phyloP scores from a whole-genome alignment of 2,329 filamentous ascomycete genomes.

The Penicillium expansum region DNA sequence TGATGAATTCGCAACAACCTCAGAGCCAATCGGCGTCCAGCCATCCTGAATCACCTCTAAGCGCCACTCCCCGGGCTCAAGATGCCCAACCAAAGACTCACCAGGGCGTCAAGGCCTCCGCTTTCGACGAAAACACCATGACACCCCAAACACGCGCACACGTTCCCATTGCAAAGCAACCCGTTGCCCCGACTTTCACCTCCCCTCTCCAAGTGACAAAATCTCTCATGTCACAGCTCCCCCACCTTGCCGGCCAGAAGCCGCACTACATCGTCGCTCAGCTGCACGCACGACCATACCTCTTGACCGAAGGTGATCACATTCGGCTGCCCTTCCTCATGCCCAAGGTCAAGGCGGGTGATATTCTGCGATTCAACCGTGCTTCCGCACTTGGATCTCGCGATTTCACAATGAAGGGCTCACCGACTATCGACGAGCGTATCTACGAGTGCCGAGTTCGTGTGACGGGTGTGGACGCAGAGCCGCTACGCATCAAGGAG shows the following conservation, averaged over 20 bases:
- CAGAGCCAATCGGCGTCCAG: slow-evolving; percentile 32
- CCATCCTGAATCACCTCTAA: slow-evolving; percentile 31
- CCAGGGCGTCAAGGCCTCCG: slow-evolving; percentile 5
- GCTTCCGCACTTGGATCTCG: slow-evolving; percentile 78
- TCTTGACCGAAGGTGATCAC: slow-evolving; percentile 62
- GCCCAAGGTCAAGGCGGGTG: slow-evolving; percentile 72
- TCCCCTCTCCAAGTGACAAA: slow-evolving; percentile 41
- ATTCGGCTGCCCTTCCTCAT: slow-evolving; percentile 77
- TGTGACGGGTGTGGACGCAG: slow-evolving; percentile 79
- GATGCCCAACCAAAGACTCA: slow-evolving; percentile 20
- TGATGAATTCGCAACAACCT: slow-evolving; percentile 21
- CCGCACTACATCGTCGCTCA: slow-evolving; percentile 50
- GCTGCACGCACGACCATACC: slow-evolving; percentile 50
- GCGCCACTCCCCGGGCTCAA: slow-evolving; percentile 28
- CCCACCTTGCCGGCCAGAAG: slow-evolving; percentile 43
- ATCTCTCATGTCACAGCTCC: slow-evolving; percentile 44
- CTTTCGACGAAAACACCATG: slow-evolving; percentile 15
- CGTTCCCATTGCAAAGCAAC: slow-evolving; percentile 33
- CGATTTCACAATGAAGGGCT: slow-evolving; percentile 83
- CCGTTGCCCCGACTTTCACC: slow-evolving; percentile 38
- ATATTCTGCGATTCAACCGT: slow-evolving; percentile 82
- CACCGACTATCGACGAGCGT: slow-evolving; percentile 76
- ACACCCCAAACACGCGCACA: slow-evolving; percentile 25
- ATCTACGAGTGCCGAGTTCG: slow-evolving; percentile 82
- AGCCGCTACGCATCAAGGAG: slow-evolving; percentile 72